Evolutionary conservation across 352 stramenopile species (phyloP), one percentile per base, ranked within the genome.

Genomic region (Pythium coloratum): DNA sequence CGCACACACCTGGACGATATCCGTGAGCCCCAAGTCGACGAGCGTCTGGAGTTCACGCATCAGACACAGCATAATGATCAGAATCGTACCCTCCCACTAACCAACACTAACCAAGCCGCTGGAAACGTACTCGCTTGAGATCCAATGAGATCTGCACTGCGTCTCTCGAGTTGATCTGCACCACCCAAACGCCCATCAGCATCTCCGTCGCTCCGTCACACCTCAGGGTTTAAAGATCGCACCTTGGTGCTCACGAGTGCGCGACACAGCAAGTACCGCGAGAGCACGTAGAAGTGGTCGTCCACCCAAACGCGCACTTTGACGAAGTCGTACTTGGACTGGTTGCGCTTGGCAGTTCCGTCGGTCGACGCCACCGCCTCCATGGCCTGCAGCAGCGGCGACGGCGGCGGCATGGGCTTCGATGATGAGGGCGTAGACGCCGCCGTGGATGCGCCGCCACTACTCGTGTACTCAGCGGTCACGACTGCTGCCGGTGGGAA

Each of bases 251-350:
- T 89, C 38, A 96, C 87, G 36, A 96, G 76, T 62, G 88, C 85
- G 49, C 88, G 84, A 30, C 82, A 96, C 62, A 96, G 75, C 58
- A 96, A 63, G 64, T 96, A 96, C 51, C 88, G 77, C 61, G 88
- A 96, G 51, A 96, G 73, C 56, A 96, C 88, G 80, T 96, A 96
- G 44, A 94, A 87, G 59, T 96, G 88, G 76, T 96, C 88, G 62
- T 91, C 82, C 50, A 96, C 85, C 88, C 88, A 96, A 55, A 96
- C 88, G 66, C 88, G 88, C 66, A 96, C 88, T 73, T 95, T 96
- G 64, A 96, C 82, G 59, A 94, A 96, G 64, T 96, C 88, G 72
- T 96, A 96, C 69, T 96, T 96, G 38, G 85, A 94, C 73, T 96
- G 86, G 72, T 96, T 96, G 30, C 86, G 80, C 71, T 89, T 92